Evolutionary conservation across 1,139 yeast species (phyloP).

Genomic region (Kazachstania sp.): DNA sequence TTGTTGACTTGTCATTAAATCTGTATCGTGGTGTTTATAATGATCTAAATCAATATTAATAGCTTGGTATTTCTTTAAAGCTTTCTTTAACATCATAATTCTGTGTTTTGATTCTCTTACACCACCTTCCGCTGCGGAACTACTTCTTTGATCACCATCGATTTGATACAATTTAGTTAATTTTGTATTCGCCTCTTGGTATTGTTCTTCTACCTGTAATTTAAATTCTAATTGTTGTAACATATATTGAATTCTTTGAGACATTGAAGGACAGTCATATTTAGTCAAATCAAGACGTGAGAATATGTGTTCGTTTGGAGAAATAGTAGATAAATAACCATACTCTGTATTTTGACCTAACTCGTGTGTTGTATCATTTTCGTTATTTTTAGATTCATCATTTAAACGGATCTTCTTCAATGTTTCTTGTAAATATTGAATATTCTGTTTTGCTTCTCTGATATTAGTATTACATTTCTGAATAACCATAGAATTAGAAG

Average conservation of each 20-base stretch:
- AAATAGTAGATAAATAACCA: conserved; percentile 25
- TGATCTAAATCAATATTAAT: conserved; percentile 55
- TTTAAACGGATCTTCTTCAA: conserved; percentile 52
- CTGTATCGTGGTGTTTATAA: conserved; percentile 46
- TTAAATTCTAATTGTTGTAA: conserved; percentile 89
- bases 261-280: conserved; percentile 88
- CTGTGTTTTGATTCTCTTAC: conserved; percentile 76
- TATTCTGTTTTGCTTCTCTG: conserved; percentile 83
- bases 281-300: conserved; percentile 75
- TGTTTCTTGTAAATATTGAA: conserved; percentile 77
- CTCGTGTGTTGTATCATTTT: conserved; percentile 2
- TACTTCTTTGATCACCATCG: conserved; percentile 83
- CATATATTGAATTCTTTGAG: conserved; percentile 95
- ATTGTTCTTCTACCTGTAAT: conserved; percentile 86
- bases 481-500: conserved; percentile 72
- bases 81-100: conserved; percentile 71
- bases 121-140: conserved; percentile 85
- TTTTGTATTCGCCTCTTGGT: conserved; percentile 85
- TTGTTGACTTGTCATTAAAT: conserved; percentile 45
- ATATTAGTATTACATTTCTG: conserved; percentile 87
- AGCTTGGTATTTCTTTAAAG: conserved; percentile 80
- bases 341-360: conserved; percentile 13
- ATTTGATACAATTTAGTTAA: conserved; percentile 74
- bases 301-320: conserved; percentile 28
- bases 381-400: conserved; percentile 13